Evolutionary conservation across 2,329 filamentous ascomycete species (phyloP).

Genomic region (Colletotrichum tamarilloi): DNA sequence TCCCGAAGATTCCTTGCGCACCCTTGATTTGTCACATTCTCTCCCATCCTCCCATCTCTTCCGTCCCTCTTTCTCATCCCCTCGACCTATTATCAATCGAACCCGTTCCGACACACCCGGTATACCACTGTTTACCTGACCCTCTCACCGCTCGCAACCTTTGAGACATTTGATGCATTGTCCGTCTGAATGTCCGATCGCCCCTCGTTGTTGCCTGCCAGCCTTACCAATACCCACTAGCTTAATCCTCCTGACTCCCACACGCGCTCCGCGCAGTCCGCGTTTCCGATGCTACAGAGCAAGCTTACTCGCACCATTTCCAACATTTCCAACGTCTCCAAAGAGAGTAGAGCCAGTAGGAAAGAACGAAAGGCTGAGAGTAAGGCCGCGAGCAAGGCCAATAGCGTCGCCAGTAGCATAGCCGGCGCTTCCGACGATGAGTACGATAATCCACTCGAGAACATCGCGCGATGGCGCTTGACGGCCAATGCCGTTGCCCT

Average conservation of each 20-base stretch:
- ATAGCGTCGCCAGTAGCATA: slow-evolving; percentile 39
- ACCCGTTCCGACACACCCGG: slow-evolving; percentile 21
- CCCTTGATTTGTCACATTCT: slow-evolving; percentile 25
- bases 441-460: slow-evolving; percentile 57
- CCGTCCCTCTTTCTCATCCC: not conserved
- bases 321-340: slow-evolving; percentile 16
- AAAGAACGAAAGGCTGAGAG: slow-evolving; percentile 13
- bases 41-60: not conserved
- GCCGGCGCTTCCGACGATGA: slow-evolving; percentile 40
- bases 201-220: not conserved
- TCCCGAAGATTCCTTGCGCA: not conserved
- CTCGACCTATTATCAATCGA: slow-evolving; percentile 7
- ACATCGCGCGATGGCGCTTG: slow-evolving; percentile 56
- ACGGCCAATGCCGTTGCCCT: slow-evolving; percentile 55
- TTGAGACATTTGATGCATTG: not conserved
- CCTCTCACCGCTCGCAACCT: not conserved
- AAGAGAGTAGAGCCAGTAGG: slow-evolving; percentile 17
- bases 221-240: slow-evolving; percentile 6
- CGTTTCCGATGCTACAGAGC: slow-evolving; percentile 20
- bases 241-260: not conserved
- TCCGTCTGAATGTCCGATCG: slow-evolving; percentile 3
- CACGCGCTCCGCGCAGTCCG: slow-evolving; percentile 18
- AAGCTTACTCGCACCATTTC: slow-evolving; percentile 19
- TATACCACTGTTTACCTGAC: not conserved
- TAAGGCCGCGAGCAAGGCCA: slow-evolving; percentile 16